Percentiles rank a stretch among this genome's conserved stretches.
These are phyloP conservation scores for Lachancea lanzarotensis DNA, from an alignment of 805 yeast species.

Conservation along the genomic window DNA sequence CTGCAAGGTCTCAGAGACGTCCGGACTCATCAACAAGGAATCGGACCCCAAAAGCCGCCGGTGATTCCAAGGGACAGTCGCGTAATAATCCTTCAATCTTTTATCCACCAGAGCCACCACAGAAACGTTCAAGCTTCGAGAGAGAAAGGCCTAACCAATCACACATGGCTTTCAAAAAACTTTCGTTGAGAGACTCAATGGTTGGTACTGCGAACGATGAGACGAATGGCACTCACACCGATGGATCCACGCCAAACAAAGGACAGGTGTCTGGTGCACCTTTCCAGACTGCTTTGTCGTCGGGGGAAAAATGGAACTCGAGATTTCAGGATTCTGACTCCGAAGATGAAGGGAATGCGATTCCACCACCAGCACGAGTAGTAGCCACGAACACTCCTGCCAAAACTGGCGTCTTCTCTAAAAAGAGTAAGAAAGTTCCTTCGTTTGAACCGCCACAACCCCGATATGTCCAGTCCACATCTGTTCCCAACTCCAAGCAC, in stretches of 20 bases:
- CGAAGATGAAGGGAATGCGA: conserved; percentile 37
- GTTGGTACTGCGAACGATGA: conserved; percentile 11
- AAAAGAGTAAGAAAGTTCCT: conserved; percentile 13
- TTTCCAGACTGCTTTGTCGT: conserved; percentile 10
- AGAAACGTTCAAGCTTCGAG: conserved; percentile 51
- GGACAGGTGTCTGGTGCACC: conserved; percentile 17
- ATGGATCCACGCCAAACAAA: conserved; percentile 3
- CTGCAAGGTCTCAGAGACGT: conserved; percentile 6
- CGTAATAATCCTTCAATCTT: conserved; percentile 13
- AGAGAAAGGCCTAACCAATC: conserved; percentile 34
- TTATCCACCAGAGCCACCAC: conserved; percentile 36
- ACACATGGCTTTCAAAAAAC: conserved; percentile 34
- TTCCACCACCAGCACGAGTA: conserved; percentile 12
- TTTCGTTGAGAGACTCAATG: conserved; percentile 32
- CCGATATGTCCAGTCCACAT: conserved; percentile 11
- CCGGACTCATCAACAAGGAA: conserved; percentile 1
- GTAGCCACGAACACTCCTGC: conserved; percentile 11
- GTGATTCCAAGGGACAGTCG: conserved; percentile 7
- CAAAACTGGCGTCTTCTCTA: conserved; percentile 13
- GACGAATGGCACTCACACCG: conserved; percentile 6
- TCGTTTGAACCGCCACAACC: conserved; percentile 14
- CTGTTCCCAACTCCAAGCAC: conserved; percentile 11
- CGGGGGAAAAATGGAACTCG: conserved; percentile 38
- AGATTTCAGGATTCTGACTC: conserved; percentile 62
- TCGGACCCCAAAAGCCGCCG: conserved; percentile 36